phyloP scores from a whole-genome alignment of 2,329 filamentous ascomycete species.

The Sarocladium kiliense region DNA sequence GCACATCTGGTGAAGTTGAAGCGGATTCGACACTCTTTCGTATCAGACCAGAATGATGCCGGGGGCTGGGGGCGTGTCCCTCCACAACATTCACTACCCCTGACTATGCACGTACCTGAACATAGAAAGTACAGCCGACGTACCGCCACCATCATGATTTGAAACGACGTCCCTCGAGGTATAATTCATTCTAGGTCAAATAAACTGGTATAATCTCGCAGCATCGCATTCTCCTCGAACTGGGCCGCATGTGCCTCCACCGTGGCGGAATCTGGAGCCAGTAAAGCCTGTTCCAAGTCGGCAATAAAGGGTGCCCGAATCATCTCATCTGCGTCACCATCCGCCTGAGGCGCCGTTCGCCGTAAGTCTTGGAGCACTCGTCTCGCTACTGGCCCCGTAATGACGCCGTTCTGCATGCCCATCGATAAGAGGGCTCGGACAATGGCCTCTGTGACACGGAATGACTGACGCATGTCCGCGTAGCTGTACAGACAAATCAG shows the following conservation, averaged over 20 bases:
- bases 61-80: too few species aligned
- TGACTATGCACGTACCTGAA: too few species aligned
- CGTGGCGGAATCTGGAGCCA: slow-evolving; percentile 23
- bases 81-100: too few species aligned
- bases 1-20: too few species aligned
- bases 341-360: slow-evolving; percentile 12
- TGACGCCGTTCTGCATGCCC: slow-evolving; percentile 25
- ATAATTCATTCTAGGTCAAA: slow-evolving; percentile 11
- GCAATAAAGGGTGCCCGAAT: slow-evolving; percentile 28
- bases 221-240: slow-evolving; percentile 24
- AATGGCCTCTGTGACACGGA: slow-evolving; percentile 29
- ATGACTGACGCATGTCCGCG: slow-evolving; percentile 26
- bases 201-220: slow-evolving; percentile 20
- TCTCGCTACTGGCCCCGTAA: slow-evolving; percentile 22
- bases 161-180: too few species aligned
- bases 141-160: not conserved
- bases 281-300: slow-evolving; percentile 25
- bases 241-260: slow-evolving; percentile 24
- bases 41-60: too few species aligned
- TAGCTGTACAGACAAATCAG: slow-evolving; percentile 34
- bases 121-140: too few species aligned
- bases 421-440: slow-evolving; percentile 29
- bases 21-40: too few species aligned
- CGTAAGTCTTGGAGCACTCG: slow-evolving; percentile 22
- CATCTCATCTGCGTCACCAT: slow-evolving; percentile 5